Evolutionary conservation across 352 stramenopile species (phyloP).

Genomic region (Pythium rishiriense): DNA sequence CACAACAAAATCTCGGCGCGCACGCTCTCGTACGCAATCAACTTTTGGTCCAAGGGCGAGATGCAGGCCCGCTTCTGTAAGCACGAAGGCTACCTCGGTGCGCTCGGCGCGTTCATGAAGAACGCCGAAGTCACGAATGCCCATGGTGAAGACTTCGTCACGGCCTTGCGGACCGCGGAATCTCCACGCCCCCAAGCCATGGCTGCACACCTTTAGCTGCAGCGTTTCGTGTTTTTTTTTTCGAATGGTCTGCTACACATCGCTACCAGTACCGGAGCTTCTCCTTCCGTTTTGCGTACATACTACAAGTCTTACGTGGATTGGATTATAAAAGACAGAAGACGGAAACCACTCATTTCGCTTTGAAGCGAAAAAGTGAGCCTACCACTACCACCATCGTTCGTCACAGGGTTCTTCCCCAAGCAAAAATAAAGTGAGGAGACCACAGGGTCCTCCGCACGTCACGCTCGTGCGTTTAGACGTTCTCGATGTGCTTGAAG

Average conservation of each 20-base stretch:
- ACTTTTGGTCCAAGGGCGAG: constrained; percentile 97
- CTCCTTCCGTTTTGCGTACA: background rate
- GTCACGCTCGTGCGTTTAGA: constrained; percentile 20
- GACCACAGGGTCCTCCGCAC: background rate
- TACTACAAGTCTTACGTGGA: background rate
- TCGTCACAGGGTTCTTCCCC: background rate
- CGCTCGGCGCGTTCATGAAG: constrained; percentile 96
- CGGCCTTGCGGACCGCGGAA: constrained; percentile 32
- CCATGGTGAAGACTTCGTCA: constrained; percentile 64
- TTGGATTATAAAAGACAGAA: background rate
- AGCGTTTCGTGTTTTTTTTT: background rate
- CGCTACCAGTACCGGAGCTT: too few species aligned
- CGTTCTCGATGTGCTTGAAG: constrained; percentile 80
- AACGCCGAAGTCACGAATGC: constrained; percentile 74
- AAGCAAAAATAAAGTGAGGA: background rate
- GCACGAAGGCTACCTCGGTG: constrained; percentile 98
- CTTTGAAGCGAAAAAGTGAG: background rate
- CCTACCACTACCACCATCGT: background rate
- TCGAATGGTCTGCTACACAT: too few species aligned
- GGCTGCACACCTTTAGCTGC: too few species aligned
- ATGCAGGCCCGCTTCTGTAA: constrained; percentile 94
- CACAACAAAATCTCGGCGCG: constrained; percentile 96
- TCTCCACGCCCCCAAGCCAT: constrained; percentile 10
- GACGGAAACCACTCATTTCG: background rate
- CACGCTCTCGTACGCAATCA: constrained; percentile 94